Conservation (phyloP, 148 eudicot species). For the Fagopyrum homotropicum region DNA sequence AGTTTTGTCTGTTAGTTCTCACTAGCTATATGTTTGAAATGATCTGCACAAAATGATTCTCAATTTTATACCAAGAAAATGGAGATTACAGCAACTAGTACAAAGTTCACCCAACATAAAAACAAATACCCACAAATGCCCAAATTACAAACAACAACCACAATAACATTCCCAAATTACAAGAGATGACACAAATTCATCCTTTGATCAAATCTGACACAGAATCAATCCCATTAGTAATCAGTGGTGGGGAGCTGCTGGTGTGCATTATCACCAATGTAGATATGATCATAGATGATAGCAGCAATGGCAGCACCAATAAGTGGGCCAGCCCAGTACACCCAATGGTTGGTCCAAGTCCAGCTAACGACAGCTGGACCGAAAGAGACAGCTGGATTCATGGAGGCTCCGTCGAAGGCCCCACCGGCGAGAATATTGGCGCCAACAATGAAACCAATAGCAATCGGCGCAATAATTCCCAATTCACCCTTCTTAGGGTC, state of each 20-base stretch:
- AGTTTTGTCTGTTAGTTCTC: not conserved
- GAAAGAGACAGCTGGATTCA: slow-evolving; percentile 45
- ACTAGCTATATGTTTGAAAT: not conserved
- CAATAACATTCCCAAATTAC: not conserved
- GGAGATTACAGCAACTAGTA: not conserved
- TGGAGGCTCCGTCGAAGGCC: slow-evolving; percentile 18
- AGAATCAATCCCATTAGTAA: slow-evolving; percentile 10
- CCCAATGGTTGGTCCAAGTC: slow-evolving; percentile 44
- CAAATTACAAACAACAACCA: slow-evolving; percentile 4
- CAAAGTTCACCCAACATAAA: slow-evolving; percentile 8
- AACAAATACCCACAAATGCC: not conserved
- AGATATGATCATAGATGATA: slow-evolving; percentile 24
- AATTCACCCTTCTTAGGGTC: slow-evolving; percentile 19
- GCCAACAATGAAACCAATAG: slow-evolving; percentile 18
- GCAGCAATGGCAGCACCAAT: slow-evolving; percentile 48
- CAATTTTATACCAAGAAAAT: slow-evolving; percentile 1
- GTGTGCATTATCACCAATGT: slow-evolving; percentile 15
- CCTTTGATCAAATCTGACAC: not conserved
- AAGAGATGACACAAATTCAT: not conserved
- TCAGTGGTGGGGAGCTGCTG: slow-evolving; percentile 22
- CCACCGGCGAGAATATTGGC: slow-evolving; percentile 17
- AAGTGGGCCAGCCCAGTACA: slow-evolving; percentile 55
- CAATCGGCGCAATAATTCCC: slow-evolving; percentile 16
- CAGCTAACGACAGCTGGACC: slow-evolving; percentile 54
- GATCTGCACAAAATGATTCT: not conserved